Base-by-base conservation (phyloP, 2,329 filamentous ascomycete genomes). In the Aspergillus oerlinghausenensis region DNA sequence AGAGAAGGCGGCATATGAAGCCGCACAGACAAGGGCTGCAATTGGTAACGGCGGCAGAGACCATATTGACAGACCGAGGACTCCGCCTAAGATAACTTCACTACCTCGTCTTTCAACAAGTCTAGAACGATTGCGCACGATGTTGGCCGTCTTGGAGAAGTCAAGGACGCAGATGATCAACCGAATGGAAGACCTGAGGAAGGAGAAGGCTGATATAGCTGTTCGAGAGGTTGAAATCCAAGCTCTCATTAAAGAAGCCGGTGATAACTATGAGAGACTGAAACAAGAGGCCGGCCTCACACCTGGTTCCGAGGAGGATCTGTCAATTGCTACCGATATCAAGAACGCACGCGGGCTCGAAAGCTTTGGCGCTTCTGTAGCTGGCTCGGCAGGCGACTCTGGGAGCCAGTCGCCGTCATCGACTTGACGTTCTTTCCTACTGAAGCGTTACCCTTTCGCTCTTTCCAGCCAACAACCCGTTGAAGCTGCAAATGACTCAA, bases 21-120 rank as follows among this genome's bases (percentile, higher is more conserved):
- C 86, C 10, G 88, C 90, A 4, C 93, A 97, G 76, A 92, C 90
- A 8, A 84, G 88, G 21, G 89, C 90, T 3, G 93, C 91, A n/a
- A 88, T 94, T 77, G 92, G 76, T 49, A 72, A 72, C 48, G 64
- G 77, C 40, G 75, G 75, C 54, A 73, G 74, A 59, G 63, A 60
- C 51, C 57, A 51, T 43, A 60, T 60, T 35, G 61, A 70, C 49
- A 70, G 79, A 43, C 74, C 78, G 17, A 84, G 80, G 55, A 86
- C 86, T 1, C 88, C 88, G 0, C 84, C 90, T 2, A 87, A 84
- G 60, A 89, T 96, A 66, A 87, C 88, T 5, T 87, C 91, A 2
- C 75, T 97, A 25, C 92, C 92, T 0, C 87, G 85, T 48, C 73
- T 97, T 23, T 80, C 83, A 4, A 85, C 85, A 49, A 87, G 88